Base-by-base conservation (phyloP, 495 filamentous ascomycete species). In the Venustampulla echinocandica region DNA sequence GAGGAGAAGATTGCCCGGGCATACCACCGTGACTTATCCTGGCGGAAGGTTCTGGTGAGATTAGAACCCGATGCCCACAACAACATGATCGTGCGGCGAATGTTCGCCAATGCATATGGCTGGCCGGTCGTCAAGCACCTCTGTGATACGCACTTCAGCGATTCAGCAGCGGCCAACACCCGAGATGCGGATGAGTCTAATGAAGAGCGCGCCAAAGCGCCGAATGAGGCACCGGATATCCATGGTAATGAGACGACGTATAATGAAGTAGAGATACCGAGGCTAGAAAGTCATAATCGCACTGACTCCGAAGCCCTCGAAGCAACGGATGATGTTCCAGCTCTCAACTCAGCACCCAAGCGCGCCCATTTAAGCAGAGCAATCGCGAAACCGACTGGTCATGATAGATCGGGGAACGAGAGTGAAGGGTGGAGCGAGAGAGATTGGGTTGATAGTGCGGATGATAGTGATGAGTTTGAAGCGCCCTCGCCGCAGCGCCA, bases 41-140 rank as follows among this genome's bases (percentile, higher is more conserved):
- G 92, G 92, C 83, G 92, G 10, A 98, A 98, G 61, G 92, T 97
- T 2, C 77, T 98, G 9, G 92, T 97, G 17, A 79, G 90, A 34
- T 73, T 98, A 7, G 92, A 98, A 60, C 92, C 92, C 1, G 92
- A 98, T 70, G 92, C 92, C 2, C 92, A 98, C 63, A 98, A 98
- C 64, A 98, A 98, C 61, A 90, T 98, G 47, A 83, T 95, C 48
- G 92, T 98, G 15, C 82, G 92, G 20, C 80, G 92, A 23, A 90
- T 85, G 78, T 97, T 98, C 54, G 83, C 89, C 46, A 98, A 98
- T 61, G 92, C 92, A 0, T 95, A 95, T 57, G 92, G 92, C 2
- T 98, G 92, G 92, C 90, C 90, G 0, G 92, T 98, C 4, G 71
- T 96, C 37, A 85, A 95, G 59, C 92, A 98, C 61, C 66, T 97